A percentile compares a stretch with the other conserved stretches of the same genome.
Conservation (phyloP, 352 stramenopile genomes). For the Phytophthora sp. region DNA sequence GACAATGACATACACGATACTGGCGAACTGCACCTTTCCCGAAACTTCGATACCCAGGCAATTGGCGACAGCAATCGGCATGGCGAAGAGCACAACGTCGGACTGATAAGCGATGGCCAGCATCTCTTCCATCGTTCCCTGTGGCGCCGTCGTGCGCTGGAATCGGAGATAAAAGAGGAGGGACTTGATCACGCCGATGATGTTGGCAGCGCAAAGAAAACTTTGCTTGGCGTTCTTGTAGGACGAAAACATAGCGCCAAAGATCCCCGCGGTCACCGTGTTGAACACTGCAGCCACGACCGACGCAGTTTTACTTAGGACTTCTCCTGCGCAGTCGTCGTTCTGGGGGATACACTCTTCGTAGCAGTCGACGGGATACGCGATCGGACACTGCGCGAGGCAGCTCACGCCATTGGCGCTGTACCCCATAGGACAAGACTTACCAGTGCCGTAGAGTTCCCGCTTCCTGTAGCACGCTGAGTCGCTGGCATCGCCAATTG, state of each 20-base stretch:
- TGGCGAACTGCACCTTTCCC: constrained; percentile 8
- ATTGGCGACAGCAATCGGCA: constrained; percentile 35
- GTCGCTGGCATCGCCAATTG: constrained; percentile 29
- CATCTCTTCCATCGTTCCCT: constrained; percentile 33
- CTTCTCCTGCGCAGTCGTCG: constrained; percentile 33
- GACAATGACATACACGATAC: constrained; percentile 27
- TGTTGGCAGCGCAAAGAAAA: constrained; percentile 40
- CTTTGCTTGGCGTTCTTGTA: constrained; percentile 37
- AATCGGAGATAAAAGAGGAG: constrained; percentile 36
- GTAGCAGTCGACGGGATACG: constrained; percentile 65
- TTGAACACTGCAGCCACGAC: constrained; percentile 48
- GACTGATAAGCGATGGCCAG: constrained; percentile 39
- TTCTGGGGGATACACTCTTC: constrained; percentile 70
- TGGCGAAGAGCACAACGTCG: constrained; percentile 29
- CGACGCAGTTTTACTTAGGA: constrained; percentile 44
- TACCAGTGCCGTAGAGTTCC: constrained; percentile 15
- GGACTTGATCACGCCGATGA: constrained; percentile 34
- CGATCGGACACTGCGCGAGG: constrained; percentile 52
- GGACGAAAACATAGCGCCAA: constrained; percentile 34
- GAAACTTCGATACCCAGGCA: constrained; percentile 32
- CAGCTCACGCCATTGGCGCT: constrained; percentile 26
- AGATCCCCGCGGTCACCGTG: constrained; percentile 47
- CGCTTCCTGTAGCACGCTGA: constrained; percentile 41
- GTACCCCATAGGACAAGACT: constrained; percentile 36
- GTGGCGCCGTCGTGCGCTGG: constrained; percentile 19